phyloP scores from a whole-genome alignment of 2,329 filamentous ascomycete genomes.

The Calonectria henricotiae region DNA sequence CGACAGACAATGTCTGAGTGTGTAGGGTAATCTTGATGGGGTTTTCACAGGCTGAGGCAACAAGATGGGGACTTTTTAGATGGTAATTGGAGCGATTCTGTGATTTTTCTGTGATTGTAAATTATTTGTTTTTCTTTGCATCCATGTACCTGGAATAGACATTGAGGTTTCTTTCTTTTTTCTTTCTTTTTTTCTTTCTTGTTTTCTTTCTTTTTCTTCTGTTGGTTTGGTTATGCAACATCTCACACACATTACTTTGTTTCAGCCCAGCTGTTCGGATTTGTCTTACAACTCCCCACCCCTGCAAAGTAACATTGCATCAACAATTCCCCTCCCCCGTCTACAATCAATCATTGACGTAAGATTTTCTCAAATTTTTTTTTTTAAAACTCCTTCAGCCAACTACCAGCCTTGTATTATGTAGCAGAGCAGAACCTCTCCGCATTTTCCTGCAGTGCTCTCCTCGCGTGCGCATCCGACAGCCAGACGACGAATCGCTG shows the following conservation, averaged over 20 bases:
- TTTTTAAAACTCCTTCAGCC: background rate
- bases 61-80: background rate
- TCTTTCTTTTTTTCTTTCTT: no score
- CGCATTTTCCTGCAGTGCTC: background rate
- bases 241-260: no score
- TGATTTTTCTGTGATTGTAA: no score
- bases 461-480: no score
- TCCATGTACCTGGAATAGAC: no score
- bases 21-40: slow-evolving; percentile 2
- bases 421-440: background rate
- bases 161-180: no score
- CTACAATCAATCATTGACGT: background rate
- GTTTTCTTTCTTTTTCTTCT: no score
- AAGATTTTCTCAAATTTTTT: slow-evolving; percentile 2
- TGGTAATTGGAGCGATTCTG: slow-evolving; percentile 3
- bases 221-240: no score
- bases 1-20: background rate
- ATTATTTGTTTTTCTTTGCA: no score
- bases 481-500: background rate
- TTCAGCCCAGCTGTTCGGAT: no score
- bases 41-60: background rate
- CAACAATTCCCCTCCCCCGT: background rate
- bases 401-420: background rate
- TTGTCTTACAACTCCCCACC: no score
- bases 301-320: background rate